Percentiles rank a stretch among this genome's conserved stretches.
These are phyloP conservation scores for Zostera marina DNA, from an alignment of 116 monocot species.

Conservation along the genomic window DNA sequence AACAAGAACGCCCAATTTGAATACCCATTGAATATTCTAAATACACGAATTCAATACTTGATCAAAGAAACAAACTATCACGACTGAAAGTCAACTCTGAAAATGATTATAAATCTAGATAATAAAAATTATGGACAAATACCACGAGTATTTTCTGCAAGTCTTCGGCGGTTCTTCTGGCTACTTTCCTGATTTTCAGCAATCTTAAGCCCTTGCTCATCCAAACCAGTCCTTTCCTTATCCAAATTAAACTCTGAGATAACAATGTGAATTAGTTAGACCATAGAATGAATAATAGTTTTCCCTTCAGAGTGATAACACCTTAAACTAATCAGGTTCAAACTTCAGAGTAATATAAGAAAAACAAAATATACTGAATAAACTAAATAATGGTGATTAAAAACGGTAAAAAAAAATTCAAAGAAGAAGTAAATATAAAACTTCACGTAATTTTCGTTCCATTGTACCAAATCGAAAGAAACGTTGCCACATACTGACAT, in stretches of 20 bases:
- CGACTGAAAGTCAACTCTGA: not conserved
- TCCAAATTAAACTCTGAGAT: conserved; percentile 79
- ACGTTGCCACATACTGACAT: conserved; percentile 12
- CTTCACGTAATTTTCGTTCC: not conserved
- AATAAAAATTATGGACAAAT: conserved; percentile 1
- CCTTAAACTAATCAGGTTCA: not conserved
- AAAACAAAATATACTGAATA: not conserved
- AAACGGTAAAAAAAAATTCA: too few species aligned
- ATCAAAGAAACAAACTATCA: not conserved
- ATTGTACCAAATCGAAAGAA: not conserved
- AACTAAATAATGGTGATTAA: not conserved
- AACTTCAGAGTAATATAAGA: not conserved
- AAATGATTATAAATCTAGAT: not conserved
- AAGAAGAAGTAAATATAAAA: not conserved
- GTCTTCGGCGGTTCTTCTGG: conserved; percentile 86
- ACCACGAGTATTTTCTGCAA: conserved; percentile 94
- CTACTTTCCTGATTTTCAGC: conserved; percentile 97
- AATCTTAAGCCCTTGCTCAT: conserved; percentile 90
- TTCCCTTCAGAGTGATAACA: not conserved
- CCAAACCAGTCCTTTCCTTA: conserved; percentile 87
- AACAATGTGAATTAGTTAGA: conserved; percentile 3
- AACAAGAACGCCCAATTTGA: not conserved
- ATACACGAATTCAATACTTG: not conserved
- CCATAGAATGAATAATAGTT: too few species aligned
- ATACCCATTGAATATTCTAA: not conserved